phyloP scores from a whole-genome alignment of 345 rosid species.

The Heritiera fomes region DNA sequence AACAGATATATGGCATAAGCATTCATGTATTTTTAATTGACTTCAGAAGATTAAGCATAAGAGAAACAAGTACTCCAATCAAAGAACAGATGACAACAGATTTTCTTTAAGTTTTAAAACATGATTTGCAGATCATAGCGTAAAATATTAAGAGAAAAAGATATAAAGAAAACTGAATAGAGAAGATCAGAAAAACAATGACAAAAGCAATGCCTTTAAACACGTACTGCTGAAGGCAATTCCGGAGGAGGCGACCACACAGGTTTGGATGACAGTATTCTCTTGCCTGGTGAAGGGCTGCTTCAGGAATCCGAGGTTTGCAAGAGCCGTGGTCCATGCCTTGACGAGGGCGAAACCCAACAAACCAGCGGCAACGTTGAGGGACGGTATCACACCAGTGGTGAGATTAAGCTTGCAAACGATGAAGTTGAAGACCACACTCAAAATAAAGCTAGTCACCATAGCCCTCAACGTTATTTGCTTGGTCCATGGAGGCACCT shows the following conservation, averaged over 20 bases:
- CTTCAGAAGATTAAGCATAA: too few relatives aligned
- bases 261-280: conserved; percentile 84
- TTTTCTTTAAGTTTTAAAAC: neutral
- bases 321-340: conserved; percentile 42
- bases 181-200: neutral
- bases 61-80: too few relatives aligned
- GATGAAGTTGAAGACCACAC: conserved; percentile 61
- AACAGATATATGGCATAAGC: neutral
- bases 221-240: conserved; percentile 90
- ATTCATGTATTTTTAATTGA: too few relatives aligned
- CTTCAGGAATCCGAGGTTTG: conserved; percentile 49
- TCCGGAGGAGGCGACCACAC: conserved; percentile 90
- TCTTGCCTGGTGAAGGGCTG: conserved; percentile 89
- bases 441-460: conserved; percentile 44
- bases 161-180: neutral
- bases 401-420: conserved; percentile 74
- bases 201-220: neutral
- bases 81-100: too few relatives aligned
- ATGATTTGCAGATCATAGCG: neutral
- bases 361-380: conserved; percentile 67
- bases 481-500: conserved; percentile 52
- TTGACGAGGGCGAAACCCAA: conserved; percentile 57
- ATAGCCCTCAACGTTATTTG: conserved; percentile 57
- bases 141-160: neutral
- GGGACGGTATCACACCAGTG: conserved; percentile 67